A percentile compares a stretch with the other conserved stretches of the same genome.
Conservation (phyloP, 208 protist genomes). For the Wallacemonas rigidus region DNA sequence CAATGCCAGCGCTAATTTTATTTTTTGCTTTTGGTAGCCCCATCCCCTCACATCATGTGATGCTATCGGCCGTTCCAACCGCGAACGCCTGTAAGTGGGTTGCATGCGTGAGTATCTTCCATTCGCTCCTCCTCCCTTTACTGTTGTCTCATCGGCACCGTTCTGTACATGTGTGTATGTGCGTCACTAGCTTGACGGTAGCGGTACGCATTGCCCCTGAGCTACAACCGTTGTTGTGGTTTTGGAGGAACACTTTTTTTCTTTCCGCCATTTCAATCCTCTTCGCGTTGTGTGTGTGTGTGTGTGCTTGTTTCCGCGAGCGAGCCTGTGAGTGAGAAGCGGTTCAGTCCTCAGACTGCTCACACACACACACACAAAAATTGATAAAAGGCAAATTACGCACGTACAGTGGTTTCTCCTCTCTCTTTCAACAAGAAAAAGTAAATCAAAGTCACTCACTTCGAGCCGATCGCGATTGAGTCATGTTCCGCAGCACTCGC, state of each 20-base stretch:
- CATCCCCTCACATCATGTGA: too few relatives aligned
- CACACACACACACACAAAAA: conserved; percentile 10
- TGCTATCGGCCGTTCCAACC: too few relatives aligned
- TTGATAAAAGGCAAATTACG: not conserved
- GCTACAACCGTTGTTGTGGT: not conserved
- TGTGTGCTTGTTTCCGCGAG: not conserved
- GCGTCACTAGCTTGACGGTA: not conserved
- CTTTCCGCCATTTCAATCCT: not conserved
- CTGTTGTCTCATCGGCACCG: conserved; percentile 1
- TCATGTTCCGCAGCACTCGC: conserved; percentile 12
- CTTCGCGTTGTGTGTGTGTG: not conserved
- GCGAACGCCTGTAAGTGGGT: too few relatives aligned
- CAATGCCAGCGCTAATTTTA: too few relatives aligned
- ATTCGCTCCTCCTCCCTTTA: conserved; percentile 1
- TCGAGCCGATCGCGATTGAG: not conserved
- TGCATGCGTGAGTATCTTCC: not conserved
- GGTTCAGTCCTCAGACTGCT: not conserved
- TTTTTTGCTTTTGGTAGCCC: too few relatives aligned
- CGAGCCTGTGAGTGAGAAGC: too few relatives aligned
- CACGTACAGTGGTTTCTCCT: not conserved
- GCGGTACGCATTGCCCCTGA: not conserved
- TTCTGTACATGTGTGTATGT: not conserved
- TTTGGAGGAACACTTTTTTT: conserved; percentile 2
- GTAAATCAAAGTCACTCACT: not conserved
- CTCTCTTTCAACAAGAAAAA: not conserved